phyloP scores from a whole-genome alignment of 225 moss, liverwort and hornwort genomes.

The Antitrichia curtipendula region DNA sequence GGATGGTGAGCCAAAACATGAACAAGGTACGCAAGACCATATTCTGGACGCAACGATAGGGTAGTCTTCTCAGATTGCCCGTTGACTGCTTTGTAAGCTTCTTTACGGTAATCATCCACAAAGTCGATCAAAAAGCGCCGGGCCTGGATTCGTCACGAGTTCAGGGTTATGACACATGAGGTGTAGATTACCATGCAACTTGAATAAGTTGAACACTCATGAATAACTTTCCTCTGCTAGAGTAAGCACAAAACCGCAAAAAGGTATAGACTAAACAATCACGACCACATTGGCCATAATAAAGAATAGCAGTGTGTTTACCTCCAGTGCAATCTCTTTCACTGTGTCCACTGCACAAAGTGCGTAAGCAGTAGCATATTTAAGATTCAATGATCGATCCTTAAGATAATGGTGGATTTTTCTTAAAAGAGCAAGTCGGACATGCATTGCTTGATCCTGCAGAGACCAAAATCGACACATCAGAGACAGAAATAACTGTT shows the following conservation, averaged over 20 bases:
- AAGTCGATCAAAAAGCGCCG: conserved; percentile 60
- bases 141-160: conserved; percentile 34
- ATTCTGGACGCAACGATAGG: conserved; percentile 67
- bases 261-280: neutral
- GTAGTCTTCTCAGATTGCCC: conserved; percentile 58
- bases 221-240: neutral
- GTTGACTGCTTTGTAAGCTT: conserved; percentile 42
- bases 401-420: conserved; percentile 75
- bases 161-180: neutral
- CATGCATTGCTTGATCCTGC: conserved; percentile 69
- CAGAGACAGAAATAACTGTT: neutral
- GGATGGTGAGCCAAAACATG: conserved; percentile 87
- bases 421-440: conserved; percentile 50
- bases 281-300: neutral
- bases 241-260: neutral
- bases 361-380: conserved; percentile 83
- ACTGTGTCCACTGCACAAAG: conserved; percentile 63
- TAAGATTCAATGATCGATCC: conserved; percentile 69
- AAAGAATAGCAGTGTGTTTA: neutral
- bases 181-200: neutral
- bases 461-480: neutral
- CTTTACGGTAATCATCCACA: conserved; percentile 68
- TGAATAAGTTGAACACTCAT: neutral
- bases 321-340: conserved; percentile 64
- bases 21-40: conserved; percentile 65